Evolutionary conservation across 257 asterid genomes (phyloP).

Genomic region (Catharanthus roseus): DNA sequence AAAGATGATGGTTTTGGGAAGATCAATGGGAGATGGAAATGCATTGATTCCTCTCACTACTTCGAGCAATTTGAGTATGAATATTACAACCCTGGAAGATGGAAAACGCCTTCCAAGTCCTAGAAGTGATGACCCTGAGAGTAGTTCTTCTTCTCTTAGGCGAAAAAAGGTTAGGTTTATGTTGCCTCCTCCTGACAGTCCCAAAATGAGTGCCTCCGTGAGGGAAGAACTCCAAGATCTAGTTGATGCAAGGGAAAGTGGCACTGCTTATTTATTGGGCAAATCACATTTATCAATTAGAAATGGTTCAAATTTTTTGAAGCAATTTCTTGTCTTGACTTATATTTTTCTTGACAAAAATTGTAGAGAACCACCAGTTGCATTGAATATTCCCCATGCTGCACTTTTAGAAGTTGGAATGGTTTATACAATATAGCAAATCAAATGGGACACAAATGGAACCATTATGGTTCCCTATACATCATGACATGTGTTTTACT

Average conservation of each 20-base stretch:
- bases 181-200: constrained; percentile 64
- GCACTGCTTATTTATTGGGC: constrained; percentile 83
- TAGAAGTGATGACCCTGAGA: constrained; percentile 23
- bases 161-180: constrained; percentile 55
- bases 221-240: constrained; percentile 68
- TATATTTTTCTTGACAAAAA: constrained; percentile 73
- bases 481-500: no score
- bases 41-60: constrained; percentile 47
- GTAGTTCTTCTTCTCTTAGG: constrained; percentile 18
- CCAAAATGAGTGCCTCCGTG: constrained; percentile 40
- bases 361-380: constrained; percentile 73
- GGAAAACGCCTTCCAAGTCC: constrained; percentile 26
- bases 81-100: constrained; percentile 7
- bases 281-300: constrained; percentile 61
- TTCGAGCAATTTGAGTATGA: constrained; percentile 13
- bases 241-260: constrained; percentile 76
- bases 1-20: constrained; percentile 61
- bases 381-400: constrained; percentile 72
- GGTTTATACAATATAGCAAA: constrained; percentile 51
- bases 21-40: constrained; percentile 37
- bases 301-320: constrained; percentile 57
- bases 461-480: no score
- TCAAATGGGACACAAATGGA: neutral
- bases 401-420: constrained; percentile 86
- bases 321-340: constrained; percentile 46